These are phyloP conservation scores for Spatholobus suberectus DNA, from an alignment of 306 rosid genomes.

Conservation along the genomic window DNA sequence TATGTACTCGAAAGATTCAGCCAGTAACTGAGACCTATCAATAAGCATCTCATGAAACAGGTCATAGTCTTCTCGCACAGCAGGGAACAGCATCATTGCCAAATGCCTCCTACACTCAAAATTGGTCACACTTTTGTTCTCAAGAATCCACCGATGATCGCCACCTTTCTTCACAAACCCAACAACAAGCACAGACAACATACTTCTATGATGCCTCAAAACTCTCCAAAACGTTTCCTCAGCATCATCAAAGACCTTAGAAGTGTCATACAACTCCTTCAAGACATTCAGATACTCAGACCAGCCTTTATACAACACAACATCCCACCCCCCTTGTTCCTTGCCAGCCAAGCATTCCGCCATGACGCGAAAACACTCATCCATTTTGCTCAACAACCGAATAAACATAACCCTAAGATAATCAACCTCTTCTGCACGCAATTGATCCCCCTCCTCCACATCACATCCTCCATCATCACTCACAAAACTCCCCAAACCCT, in stretches of 20 bases:
- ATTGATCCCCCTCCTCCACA: constrained; percentile 39
- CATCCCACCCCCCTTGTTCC: constrained; percentile 38
- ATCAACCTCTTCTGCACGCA: constrained; percentile 52
- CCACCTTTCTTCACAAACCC: constrained; percentile 52
- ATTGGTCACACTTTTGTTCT: constrained; percentile 58
- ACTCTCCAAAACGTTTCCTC: constrained; percentile 61
- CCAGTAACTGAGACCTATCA: constrained; percentile 74
- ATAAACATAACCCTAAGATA: constrained; percentile 43
- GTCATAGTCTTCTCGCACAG: constrained; percentile 61
- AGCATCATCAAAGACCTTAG: constrained; percentile 57
- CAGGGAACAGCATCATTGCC: constrained; percentile 74
- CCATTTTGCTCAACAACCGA: constrained; percentile 59
- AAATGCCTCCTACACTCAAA: constrained; percentile 81
- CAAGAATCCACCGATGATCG: constrained; percentile 69
- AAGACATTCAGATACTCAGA: constrained; percentile 63
- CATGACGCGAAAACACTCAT: constrained; percentile 56
- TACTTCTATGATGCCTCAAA: constrained; percentile 48
- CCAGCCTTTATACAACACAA: constrained; percentile 40
- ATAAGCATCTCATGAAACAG: constrained; percentile 80
- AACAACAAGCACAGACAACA: constrained; percentile 54
- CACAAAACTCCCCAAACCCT: constrained; percentile 26
- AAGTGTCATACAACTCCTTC: constrained; percentile 61
- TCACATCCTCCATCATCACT: not conserved
- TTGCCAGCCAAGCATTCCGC: constrained; percentile 52
- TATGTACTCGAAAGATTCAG: constrained; percentile 76